phyloP scores from a whole-genome alignment of 2,329 filamentous ascomycete species.

The Cladosporium sp. region DNA sequence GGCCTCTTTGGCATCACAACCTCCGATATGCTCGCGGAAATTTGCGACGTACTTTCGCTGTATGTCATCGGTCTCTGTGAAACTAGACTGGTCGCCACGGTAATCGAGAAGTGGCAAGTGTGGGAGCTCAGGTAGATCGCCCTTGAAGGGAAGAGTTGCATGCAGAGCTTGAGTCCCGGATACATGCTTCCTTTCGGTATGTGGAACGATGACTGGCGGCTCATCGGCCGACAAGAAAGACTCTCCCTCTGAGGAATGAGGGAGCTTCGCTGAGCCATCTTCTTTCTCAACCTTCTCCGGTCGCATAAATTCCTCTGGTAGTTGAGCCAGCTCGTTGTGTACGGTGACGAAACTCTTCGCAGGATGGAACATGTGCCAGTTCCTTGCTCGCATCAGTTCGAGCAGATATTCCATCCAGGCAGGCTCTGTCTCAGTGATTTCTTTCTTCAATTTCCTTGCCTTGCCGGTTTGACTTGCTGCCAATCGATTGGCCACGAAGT shows the following conservation, averaged over 20 bases:
- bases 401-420: slow-evolving; percentile 78
- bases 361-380: slow-evolving; percentile 81
- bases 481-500: slow-evolving; percentile 70
- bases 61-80: slow-evolving; percentile 44
- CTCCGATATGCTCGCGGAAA: slow-evolving; percentile 69
- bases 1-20: slow-evolving; percentile 54
- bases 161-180: slow-evolving; percentile 51
- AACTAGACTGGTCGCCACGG: slow-evolving; percentile 56
- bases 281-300: slow-evolving; percentile 15
- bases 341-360: slow-evolving; percentile 66
- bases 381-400: slow-evolving; percentile 72
- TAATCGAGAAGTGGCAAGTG: slow-evolving; percentile 64
- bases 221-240: slow-evolving; percentile 41
- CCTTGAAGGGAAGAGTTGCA: slow-evolving; percentile 50
- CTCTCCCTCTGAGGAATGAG: slow-evolving; percentile 31
- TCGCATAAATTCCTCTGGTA: slow-evolving; percentile 66
- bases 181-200: slow-evolving; percentile 54
- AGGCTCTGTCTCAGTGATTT: slow-evolving; percentile 68
- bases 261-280: slow-evolving; percentile 23
- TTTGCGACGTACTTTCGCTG: slow-evolving; percentile 56
- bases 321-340: slow-evolving; percentile 72
- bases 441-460: slow-evolving; percentile 46
- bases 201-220: slow-evolving; percentile 26
- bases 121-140: slow-evolving; percentile 50
- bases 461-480: slow-evolving; percentile 37